These are phyloP conservation scores for Lactarius pseudohatsudake DNA, from an alignment of 768 basidiomycete species.

Conservation along the genomic window DNA sequence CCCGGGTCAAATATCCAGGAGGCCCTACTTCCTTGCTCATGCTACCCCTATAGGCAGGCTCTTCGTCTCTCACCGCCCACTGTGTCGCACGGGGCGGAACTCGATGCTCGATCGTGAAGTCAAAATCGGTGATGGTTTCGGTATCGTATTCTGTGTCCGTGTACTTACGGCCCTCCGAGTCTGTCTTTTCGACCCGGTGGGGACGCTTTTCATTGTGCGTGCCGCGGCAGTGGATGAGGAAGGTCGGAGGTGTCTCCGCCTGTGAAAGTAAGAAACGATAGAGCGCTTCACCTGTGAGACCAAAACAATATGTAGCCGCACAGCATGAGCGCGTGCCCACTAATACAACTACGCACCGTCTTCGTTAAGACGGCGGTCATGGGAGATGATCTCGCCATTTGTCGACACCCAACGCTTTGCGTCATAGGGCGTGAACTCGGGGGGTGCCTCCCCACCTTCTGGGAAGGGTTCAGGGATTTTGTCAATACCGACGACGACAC, in stretches of 20 bases:
- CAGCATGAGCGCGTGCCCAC: conserved; percentile 14
- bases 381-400: conserved; percentile 50
- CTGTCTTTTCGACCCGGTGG: conserved; percentile 44
- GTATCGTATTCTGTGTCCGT: conserved; percentile 51
- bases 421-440: conserved; percentile 57
- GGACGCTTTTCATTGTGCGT: conserved; percentile 55
- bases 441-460: conserved; percentile 48
- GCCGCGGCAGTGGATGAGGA: conserved; percentile 51
- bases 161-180: conserved; percentile 37
- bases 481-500: conserved; percentile 32
- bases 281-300: conserved; percentile 58
- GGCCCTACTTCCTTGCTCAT: conserved; percentile 59
- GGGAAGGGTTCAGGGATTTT: conserved; percentile 31
- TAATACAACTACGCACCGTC: conserved; percentile 45
- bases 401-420: conserved; percentile 56
- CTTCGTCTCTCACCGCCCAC: conserved; percentile 62
- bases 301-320: not conserved
- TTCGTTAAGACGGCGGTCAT: conserved; percentile 65
- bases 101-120: conserved; percentile 59
- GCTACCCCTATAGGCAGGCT: conserved; percentile 63
- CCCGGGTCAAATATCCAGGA: conserved; percentile 39
- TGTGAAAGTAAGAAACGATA: conserved; percentile 72
- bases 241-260: conserved; percentile 45
- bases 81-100: conserved; percentile 45
- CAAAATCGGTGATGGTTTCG: conserved; percentile 64